These are phyloP conservation scores for Circinella umbellata DNA, from an alignment of 371 early-diverging fungal species.

Conservation along the genomic window DNA sequence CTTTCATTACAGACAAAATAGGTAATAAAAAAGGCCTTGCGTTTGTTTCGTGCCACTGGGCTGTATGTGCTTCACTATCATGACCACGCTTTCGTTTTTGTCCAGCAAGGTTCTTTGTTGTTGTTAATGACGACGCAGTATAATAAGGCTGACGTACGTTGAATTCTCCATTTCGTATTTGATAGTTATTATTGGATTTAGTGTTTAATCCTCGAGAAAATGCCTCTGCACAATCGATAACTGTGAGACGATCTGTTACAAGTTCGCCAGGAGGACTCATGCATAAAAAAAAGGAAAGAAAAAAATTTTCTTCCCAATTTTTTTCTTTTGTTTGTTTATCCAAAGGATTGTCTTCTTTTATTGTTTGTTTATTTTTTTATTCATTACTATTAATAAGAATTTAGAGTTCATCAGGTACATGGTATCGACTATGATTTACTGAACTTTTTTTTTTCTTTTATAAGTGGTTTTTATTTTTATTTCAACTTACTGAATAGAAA, in stretches of 20 bases:
- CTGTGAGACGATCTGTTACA: neutral
- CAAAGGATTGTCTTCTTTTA: too few relatives aligned
- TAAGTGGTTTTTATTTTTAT: too few relatives aligned
- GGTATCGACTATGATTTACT: too few relatives aligned
- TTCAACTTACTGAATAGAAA: too few relatives aligned
- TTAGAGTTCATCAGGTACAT: too few relatives aligned
- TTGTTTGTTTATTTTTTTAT: too few relatives aligned
- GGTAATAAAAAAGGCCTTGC: slow-evolving; percentile 21
- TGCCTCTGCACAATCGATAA: slow-evolving; percentile 15
- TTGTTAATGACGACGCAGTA: slow-evolving; percentile 4
- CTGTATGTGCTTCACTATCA: slow-evolving; percentile 30
- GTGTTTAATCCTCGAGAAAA: slow-evolving; percentile 7
- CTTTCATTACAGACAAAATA: slow-evolving; percentile 18
- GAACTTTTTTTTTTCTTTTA: too few relatives aligned
- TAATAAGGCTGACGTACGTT: slow-evolving; percentile 43
- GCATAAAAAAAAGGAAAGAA: too few relatives aligned
- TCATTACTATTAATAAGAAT: too few relatives aligned
- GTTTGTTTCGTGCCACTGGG: slow-evolving; percentile 28
- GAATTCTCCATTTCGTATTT: slow-evolving; percentile 35
- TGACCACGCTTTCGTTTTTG: slow-evolving; percentile 29
- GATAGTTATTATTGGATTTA: neutral
- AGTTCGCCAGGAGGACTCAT: neutral
- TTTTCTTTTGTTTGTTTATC: too few relatives aligned
- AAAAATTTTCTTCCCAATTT: too few relatives aligned
- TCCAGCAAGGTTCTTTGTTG: neutral